Conservation (phyloP, 805 yeast species). For the Kurtzmaniella fragi region DNA sequence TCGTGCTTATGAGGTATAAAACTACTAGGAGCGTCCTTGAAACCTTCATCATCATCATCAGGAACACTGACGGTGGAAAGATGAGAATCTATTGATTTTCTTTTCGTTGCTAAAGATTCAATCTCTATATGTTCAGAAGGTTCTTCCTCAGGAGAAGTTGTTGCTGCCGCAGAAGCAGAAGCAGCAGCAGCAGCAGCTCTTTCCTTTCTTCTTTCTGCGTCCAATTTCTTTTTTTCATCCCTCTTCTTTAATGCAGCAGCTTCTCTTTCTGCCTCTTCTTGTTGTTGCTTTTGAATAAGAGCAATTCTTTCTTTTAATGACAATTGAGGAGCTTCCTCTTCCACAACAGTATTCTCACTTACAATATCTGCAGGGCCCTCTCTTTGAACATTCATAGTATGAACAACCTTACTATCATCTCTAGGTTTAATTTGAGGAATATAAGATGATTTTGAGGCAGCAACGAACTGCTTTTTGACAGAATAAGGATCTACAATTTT, state of each 20-base stretch:
- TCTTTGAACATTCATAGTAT: conserved; percentile 15
- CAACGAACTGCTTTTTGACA: conserved; percentile 51
- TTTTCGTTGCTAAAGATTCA: conserved; percentile 10
- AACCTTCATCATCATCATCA: conserved; percentile 6
- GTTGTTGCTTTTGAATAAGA: conserved; percentile 73
- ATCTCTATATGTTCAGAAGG: conserved; percentile 12
- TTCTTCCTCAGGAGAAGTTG: too few relatives aligned
- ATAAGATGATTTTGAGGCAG: conserved; percentile 56
- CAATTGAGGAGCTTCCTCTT: conserved; percentile 65
- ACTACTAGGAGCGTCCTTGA: background rate
- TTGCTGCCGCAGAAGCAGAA: too few relatives aligned
- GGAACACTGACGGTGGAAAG: conserved; percentile 6
- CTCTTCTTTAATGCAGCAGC: conserved; percentile 52
- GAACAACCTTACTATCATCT: conserved; percentile 29
- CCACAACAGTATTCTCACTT: conserved; percentile 25
- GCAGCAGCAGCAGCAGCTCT: conserved; percentile 13
- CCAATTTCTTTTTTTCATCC: conserved; percentile 39
- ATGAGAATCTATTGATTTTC: conserved; percentile 8
- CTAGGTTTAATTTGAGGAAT: conserved; percentile 44
- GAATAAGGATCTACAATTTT: conserved; percentile 41
- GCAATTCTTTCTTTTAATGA: conserved; percentile 86
- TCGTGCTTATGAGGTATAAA: background rate
- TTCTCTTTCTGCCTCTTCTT: conserved; percentile 71
- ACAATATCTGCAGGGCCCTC: conserved; percentile 19
- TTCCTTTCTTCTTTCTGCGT: conserved; percentile 17